These are phyloP conservation scores for Stramenopiles sp. DNA, from an alignment of 352 stramenopile genomes.

Conservation along the genomic window DNA sequence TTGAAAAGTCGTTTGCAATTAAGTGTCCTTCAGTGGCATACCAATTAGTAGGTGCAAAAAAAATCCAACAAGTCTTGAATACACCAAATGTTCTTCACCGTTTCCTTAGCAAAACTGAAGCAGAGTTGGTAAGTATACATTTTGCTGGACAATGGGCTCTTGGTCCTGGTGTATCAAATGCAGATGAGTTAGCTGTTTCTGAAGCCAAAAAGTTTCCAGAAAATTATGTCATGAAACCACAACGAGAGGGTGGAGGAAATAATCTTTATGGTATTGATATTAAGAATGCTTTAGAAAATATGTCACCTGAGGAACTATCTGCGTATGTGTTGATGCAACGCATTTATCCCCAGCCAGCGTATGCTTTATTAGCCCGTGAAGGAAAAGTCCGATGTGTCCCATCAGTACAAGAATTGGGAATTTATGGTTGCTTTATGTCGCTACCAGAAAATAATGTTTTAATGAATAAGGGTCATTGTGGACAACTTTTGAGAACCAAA, in stretches of 20 bases:
- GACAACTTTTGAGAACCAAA: conserved; percentile 87
- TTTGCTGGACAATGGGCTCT: conserved; percentile 85
- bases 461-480: too few relatives aligned
- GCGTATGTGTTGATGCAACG: conserved; percentile 89
- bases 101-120: conserved; percentile 66
- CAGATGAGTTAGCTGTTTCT: conserved; percentile 31
- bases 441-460: too few relatives aligned
- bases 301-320: conserved; percentile 44
- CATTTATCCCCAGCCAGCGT: too few relatives aligned
- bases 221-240: conserved; percentile 86
- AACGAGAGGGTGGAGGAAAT: conserved; percentile 91
- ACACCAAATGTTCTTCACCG: conserved; percentile 48
- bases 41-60: conserved; percentile 90
- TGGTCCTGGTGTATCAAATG: too few relatives aligned
- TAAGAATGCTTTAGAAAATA: too few relatives aligned
- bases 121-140: conserved; percentile 53
- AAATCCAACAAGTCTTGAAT: conserved; percentile 87
- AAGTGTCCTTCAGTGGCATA: conserved; percentile 87
- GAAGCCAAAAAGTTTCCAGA: conserved; percentile 32
- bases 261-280: conserved; percentile 93
- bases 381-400: too few relatives aligned
- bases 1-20: conserved; percentile 71
- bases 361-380: too few relatives aligned
- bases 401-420: too few relatives aligned
- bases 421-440: too few relatives aligned